Conservation (phyloP, 2,329 filamentous ascomycete genomes). For the Penicillium sp. region DNA sequence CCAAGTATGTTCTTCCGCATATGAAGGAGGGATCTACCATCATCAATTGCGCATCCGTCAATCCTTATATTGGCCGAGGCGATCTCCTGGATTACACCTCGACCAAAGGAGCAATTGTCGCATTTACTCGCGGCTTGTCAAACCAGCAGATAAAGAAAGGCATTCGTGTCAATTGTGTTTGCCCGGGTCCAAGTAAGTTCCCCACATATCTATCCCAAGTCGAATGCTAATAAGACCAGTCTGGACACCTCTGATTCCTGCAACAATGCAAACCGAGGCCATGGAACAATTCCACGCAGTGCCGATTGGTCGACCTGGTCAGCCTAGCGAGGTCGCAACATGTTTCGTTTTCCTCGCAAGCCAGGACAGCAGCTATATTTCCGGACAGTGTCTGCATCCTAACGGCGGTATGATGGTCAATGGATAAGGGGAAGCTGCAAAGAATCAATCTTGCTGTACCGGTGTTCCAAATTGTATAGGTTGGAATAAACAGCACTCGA, state of each 20-base stretch:
- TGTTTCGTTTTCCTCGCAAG: conserved; percentile 79
- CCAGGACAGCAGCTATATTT: conserved; percentile 69
- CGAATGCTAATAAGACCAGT: conserved; percentile 40
- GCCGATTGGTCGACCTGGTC: conserved; percentile 73
- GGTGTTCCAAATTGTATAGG: not conserved
- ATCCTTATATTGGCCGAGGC: conserved; percentile 75
- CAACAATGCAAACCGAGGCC: conserved; percentile 67
- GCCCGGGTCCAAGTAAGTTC: conserved; percentile 62
- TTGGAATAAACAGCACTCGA: not conserved
- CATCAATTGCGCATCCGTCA: conserved; percentile 83
- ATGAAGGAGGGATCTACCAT: conserved; percentile 72
- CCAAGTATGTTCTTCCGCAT: conserved; percentile 72
- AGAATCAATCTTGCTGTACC: not conserved
- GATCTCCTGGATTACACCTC: conserved; percentile 81
- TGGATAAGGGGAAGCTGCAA: conserved; percentile 26
- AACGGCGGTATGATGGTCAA: conserved; percentile 60
- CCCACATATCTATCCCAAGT: not conserved
- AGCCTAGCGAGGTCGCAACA: conserved; percentile 78
- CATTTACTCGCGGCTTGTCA: conserved; percentile 73
- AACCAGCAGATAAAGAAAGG: conserved; percentile 71
- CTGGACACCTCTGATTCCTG: conserved; percentile 72
- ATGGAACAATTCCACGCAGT: conserved; percentile 67
- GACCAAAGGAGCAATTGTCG: conserved; percentile 69
- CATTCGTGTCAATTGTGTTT: conserved; percentile 73
- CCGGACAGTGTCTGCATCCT: conserved; percentile 67